Evolutionary conservation across 1,284 basidiomycete genomes (phyloP).

Genomic region (Cryptococcus wingfieldii): DNA sequence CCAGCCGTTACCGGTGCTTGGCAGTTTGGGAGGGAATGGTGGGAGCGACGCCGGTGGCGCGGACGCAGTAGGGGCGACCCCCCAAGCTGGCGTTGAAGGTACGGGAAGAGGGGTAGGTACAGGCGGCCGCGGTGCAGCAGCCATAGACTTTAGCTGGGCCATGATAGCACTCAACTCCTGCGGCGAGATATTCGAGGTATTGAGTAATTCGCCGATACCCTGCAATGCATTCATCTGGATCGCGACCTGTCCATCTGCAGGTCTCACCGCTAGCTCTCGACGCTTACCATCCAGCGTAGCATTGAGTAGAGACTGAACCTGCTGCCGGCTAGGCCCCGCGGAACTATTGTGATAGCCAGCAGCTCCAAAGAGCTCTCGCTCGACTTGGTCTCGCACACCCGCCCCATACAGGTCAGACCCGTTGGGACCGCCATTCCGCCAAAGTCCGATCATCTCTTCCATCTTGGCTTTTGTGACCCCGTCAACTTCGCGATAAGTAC

Average conservation of each 20-base stretch:
- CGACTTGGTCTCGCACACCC: slow-evolving; percentile 33
- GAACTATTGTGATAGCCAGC: slow-evolving; percentile 1
- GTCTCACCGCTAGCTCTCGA: slow-evolving; percentile 31
- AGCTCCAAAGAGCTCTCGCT: slow-evolving; percentile 39
- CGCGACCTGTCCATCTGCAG: slow-evolving; percentile 23
- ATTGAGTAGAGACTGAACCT: slow-evolving; percentile 21
- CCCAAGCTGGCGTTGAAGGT: slow-evolving; percentile 4
- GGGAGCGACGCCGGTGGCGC: slow-evolving; percentile 3
- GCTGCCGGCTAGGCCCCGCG: slow-evolving; percentile 14
- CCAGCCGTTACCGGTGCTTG: not conserved
- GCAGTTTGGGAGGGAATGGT: slow-evolving; percentile 11
- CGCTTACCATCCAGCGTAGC: slow-evolving; percentile 37
- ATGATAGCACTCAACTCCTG: slow-evolving; percentile 40
- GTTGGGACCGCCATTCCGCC: slow-evolving; percentile 75
- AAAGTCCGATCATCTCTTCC: slow-evolving; percentile 91
- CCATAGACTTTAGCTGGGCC: slow-evolving; percentile 37
- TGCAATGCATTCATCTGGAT: slow-evolving; percentile 38
- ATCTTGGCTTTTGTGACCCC: slow-evolving; percentile 79
- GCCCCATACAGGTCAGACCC: slow-evolving; percentile 66
- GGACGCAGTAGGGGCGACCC: not conserved
- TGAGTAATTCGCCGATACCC: slow-evolving; percentile 37
- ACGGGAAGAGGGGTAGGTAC: slow-evolving; percentile 24
- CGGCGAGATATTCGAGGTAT: slow-evolving; percentile 28
- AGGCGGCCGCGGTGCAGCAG: slow-evolving; percentile 13
- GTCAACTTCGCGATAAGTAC: slow-evolving; percentile 79